Evolutionary conservation across 2,329 filamentous ascomycete genomes (phyloP), one percentile per base, ranked within the genome.

Genomic region (Arthroderma sp.): DNA sequence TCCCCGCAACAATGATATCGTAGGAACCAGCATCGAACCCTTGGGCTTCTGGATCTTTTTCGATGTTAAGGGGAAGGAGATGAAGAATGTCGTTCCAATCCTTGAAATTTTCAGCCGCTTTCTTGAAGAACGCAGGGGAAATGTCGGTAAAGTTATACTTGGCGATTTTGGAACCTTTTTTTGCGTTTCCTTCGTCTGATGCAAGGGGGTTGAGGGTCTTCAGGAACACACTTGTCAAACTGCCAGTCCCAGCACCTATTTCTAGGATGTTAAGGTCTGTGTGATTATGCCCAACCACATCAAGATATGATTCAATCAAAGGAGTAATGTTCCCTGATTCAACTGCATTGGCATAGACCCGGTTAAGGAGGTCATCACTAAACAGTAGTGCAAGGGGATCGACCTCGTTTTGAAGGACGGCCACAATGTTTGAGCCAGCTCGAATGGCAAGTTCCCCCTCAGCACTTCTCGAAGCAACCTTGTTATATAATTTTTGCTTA

Each of bases 91-190:
- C 40, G 6, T 29, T 37, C 50, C 47, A 50, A 10, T 42, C 41
- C 1, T 48, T 44, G 36, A 66, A 62, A 1, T 46, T 43, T 33
- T 58, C 54, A 10, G 52, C 47, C 1, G 62, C 47, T 4, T 57
- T 54, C 27, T 59, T 58, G 45, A 72, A 69, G 53, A 68, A 70
- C 7, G 58, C 62, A 3, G 56, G 42, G 0, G 64, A 67, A 9
- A 70, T 61, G 48, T 71, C 69, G 0, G 70, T 71, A 51, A 62
- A 72, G 1, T 38, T 31, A 39, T 44, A 44, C 11, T 46, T 38
- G 31, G 36, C 39, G 15, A 46, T 40, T 22, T 27, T 33, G n/a
- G 31, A 30, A 8, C 34, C 11, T 36, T 27, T 36, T 6, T 6
- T 5, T 6, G 11, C 31, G 6, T 32, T 29, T 4, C 31, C 29